phyloP scores from a whole-genome alignment of 2,329 filamentous ascomycete genomes.

The Ophiostoma perfectum region DNA sequence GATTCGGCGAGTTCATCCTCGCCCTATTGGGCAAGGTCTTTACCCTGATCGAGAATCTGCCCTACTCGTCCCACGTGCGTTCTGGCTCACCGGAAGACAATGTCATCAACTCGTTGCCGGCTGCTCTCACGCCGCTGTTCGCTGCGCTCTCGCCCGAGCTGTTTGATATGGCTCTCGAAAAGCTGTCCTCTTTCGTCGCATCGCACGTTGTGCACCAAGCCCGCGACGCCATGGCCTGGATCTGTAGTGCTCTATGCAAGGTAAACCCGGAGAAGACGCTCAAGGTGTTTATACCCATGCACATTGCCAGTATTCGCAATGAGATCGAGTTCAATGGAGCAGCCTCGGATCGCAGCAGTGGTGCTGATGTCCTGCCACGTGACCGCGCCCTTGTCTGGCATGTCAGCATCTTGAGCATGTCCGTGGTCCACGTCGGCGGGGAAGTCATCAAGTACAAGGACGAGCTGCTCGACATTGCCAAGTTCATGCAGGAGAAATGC shows the following conservation, averaged over 20 bases:
- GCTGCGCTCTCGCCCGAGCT: constrained; percentile 87
- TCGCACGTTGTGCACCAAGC: constrained; percentile 96
- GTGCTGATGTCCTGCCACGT: constrained; percentile 85
- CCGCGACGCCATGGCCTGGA: constrained; percentile 96
- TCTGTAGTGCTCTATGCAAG: constrained; percentile 93
- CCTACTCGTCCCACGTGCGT: constrained; percentile 80
- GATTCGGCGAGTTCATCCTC: constrained; percentile 86
- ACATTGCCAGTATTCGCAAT: constrained; percentile 85
- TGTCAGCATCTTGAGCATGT: constrained; percentile 95
- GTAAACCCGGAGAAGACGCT: constrained; percentile 90
- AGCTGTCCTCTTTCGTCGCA: constrained; percentile 84
- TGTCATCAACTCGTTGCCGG: constrained; percentile 90
- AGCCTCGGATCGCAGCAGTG: constrained; percentile 88
- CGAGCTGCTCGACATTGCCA: constrained; percentile 82
- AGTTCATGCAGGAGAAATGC: constrained; percentile 96
- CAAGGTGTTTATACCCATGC: constrained; percentile 81
- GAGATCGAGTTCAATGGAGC: constrained; percentile 97
- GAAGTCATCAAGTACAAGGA: constrained; percentile 84
- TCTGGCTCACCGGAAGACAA: constrained; percentile 93
- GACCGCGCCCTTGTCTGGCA: constrained; percentile 95
- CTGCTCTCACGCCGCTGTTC: constrained; percentile 83
- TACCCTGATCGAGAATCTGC: constrained; percentile 88
- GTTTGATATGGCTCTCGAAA: constrained; percentile 86
- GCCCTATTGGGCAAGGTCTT: constrained; percentile 92
- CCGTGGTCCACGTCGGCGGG: constrained; percentile 88